Evolutionary conservation across 139 green algal species (phyloP), one percentile per base, ranked within the genome.

Genomic region (Chlamydomonas applanata): DNA sequence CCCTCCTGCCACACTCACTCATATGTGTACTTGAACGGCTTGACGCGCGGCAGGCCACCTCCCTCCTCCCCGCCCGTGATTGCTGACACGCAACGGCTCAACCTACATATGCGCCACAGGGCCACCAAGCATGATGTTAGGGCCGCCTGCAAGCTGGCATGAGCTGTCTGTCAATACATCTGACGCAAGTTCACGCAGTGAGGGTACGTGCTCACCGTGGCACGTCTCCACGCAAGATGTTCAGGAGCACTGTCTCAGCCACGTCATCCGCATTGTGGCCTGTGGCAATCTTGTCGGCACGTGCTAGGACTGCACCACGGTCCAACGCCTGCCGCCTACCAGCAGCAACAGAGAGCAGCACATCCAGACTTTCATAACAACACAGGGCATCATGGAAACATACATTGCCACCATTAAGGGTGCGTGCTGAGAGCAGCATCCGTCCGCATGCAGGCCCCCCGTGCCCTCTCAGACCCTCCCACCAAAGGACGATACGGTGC

Each of bases 201-300:
- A 49, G 40, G 7, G 11, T 49, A 11, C 7, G 40, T 3, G 13
- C 62, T 71, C 52, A 90, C 87, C 94, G 84, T 0, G 95, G 83
- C 19, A 97, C 69, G 60, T 99, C 95, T 0, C 94, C 94, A 0
- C 95, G 78, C 59, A 99, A 67, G 0, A 99, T 85, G 82, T 99
- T 99, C 27, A 99, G 89, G 62, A 99, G 86, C 46, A 99, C 92
- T 0, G 95, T 99, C 79, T 99, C 95, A 11, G 94, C 95, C 27
- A 98, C 81, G 73, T 99, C 95, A 64, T 99, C 95, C 14, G 95
- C 95, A 80, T 99, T 99, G 87, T 99, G 95, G 1, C 95, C 85
- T 27, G 89, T 93, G 29, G 89, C 87, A 27, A 94, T 83, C 81
- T 95, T 95, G 77, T 90, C 79, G 0, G 91, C 92, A 0, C 69